Percentiles rank a stretch among this genome's conserved stretches.
Conservation (phyloP, 2,329 filamentous ascomycete species). For the Diaporthe batatas region DNA sequence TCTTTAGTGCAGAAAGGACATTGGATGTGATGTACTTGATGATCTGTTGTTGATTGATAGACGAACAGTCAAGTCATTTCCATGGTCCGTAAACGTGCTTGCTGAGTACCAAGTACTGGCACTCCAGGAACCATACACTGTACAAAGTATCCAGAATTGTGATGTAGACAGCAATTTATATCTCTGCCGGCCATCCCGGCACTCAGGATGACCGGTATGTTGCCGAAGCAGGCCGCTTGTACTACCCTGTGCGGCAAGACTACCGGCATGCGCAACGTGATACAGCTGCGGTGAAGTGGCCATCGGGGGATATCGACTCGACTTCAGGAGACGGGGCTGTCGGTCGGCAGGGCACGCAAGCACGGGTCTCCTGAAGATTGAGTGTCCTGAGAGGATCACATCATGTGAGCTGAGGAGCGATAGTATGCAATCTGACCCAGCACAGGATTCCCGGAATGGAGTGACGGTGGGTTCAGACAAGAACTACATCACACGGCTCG, state of each 20-base stretch:
- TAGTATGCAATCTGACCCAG: not conserved
- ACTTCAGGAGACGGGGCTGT: not conserved
- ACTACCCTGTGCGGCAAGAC: not conserved
- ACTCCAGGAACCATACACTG: not conserved
- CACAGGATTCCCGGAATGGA: not conserved
- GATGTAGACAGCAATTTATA: not conserved
- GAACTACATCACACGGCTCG: not conserved
- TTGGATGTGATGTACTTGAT: not conserved
- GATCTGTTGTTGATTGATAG: no score
- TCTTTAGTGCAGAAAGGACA: not conserved
- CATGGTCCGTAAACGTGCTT: not conserved
- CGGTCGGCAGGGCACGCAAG: not conserved
- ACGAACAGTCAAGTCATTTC: not conserved
- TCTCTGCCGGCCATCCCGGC: not conserved
- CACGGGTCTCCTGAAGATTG: no score
- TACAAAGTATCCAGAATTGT: not conserved
- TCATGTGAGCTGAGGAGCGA: not conserved
- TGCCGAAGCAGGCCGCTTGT: not conserved
- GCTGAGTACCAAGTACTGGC: not conserved
- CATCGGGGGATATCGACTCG: not conserved
- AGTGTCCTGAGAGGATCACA: not conserved
- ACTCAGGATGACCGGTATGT: not conserved
- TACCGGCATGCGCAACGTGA: constrained; percentile 1
- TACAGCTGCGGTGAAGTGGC: not conserved
- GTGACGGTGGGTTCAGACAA: not conserved